These are phyloP conservation scores for Cercophora scortea DNA, from an alignment of 495 filamentous ascomycete genomes.

Conservation along the genomic window DNA sequence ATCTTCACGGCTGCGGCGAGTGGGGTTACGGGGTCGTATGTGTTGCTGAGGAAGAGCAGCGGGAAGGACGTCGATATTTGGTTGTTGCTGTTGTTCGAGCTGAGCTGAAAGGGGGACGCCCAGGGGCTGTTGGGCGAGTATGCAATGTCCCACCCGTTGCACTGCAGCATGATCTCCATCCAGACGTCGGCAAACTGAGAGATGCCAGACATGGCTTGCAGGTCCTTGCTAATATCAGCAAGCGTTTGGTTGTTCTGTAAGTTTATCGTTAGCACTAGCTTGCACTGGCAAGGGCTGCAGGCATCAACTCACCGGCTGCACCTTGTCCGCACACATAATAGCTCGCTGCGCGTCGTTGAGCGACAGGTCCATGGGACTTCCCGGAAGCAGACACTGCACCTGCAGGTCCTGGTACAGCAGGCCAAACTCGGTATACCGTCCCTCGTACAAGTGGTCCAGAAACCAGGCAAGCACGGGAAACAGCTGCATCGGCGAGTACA, in stretches of 20 bases:
- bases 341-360: slow-evolving; percentile 36
- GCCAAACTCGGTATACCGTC: slow-evolving; percentile 1
- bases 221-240: slow-evolving; percentile 14
- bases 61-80: slow-evolving; percentile 46
- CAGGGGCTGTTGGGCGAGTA: background rate
- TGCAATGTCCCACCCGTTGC: slow-evolving; percentile 34
- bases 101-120: background rate
- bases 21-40: slow-evolving; percentile 54
- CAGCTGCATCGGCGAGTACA: slow-evolving; percentile 26
- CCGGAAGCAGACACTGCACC: slow-evolving; percentile 23
- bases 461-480: slow-evolving; percentile 27
- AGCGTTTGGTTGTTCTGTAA: slow-evolving; percentile 30
- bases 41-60: slow-evolving; percentile 52
- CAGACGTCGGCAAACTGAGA: slow-evolving; percentile 41
- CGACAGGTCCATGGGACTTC: slow-evolving; percentile 31
- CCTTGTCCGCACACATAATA: slow-evolving; percentile 42
- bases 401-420: slow-evolving; percentile 12
- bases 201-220: slow-evolving; percentile 20
- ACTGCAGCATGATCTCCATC: slow-evolving; percentile 32
- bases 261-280: background rate
- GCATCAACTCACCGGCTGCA: slow-evolving; percentile 19
- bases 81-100: background rate
- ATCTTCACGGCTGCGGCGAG: slow-evolving; percentile 43
- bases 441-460: slow-evolving; percentile 16
- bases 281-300: too few relatives aligned